Evolutionary conservation across 371 early-diverging fungal genomes (phyloP), one percentile per base, ranked within the genome.

Genomic region (Funneliformis caledonium): DNA sequence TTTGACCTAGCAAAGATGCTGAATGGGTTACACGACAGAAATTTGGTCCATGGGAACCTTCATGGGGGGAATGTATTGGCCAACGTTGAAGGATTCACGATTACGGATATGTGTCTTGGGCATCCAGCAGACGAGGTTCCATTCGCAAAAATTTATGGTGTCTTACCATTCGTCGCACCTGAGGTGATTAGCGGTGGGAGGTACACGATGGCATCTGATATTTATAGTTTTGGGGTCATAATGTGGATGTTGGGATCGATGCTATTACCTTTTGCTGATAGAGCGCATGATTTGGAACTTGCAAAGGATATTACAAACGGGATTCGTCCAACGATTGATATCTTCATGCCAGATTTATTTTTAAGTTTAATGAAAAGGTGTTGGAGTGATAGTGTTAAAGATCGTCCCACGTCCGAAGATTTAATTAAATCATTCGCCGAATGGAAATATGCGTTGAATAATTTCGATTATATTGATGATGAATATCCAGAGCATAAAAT

Each of bases 81-180:
- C 4, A 22, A 8, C 0, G 1, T n/a, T 26, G 37, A 67, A 8
- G 42, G 42, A 37, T 67, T 14, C 16, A 37, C 42, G 5, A n/a
- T 70, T 70, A 22, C 70, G 9, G 70, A 70, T 70, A 22, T 70
- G 22, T 22, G 42, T 22, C 43, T 70, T 16, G 12, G 43, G 4
- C 22, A 11, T 70, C 45, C 22, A 43, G 26, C 22, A 9, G 47
- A 70, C 14, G 7, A 42, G 5, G 22, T 10, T n/a, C 5, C 70
- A 26, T 43, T 22, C 1, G 14, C 26, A 16, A 22, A 45, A 19
- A 22, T 70, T 43, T 70, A 43, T 45, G 70, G 48, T 4, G 70
- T 70, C n/a, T 45, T 70, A 26, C 70, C 70, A 42, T 70, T 43
- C 43, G 43, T 70, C 16, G 47, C 70, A 70, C 48, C 70, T 43